These are phyloP conservation scores for Lecanoromycetidae sp. DNA, from an alignment of 2,329 filamentous ascomycete species.

Conservation along the genomic window DNA sequence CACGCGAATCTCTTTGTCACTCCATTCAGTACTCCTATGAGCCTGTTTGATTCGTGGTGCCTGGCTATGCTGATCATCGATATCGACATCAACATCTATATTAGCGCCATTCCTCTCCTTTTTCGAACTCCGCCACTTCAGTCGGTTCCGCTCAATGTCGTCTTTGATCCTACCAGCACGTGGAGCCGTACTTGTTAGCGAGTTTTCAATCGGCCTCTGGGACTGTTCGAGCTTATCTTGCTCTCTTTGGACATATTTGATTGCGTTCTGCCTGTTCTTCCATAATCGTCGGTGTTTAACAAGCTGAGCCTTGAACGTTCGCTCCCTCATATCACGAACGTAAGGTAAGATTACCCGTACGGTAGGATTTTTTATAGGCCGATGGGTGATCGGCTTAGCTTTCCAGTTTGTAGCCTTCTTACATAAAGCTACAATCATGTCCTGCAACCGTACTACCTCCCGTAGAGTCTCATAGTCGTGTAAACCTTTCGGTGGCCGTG, in stretches of 20 bases:
- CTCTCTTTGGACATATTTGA: background rate
- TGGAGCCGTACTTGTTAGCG: background rate
- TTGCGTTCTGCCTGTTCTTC: slow-evolving; percentile 5
- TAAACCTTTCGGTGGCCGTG: background rate
- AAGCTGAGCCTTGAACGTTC: slow-evolving; percentile 7
- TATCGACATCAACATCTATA: no score
- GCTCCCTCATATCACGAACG: slow-evolving; percentile 4
- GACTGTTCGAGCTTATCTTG: background rate
- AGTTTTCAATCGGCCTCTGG: background rate
- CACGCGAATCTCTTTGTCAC: no score
- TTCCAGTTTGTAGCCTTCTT: slow-evolving; percentile 11
- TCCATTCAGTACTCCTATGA: no score
- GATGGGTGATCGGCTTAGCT: background rate
- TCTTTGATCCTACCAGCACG: background rate
- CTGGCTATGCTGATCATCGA: no score
- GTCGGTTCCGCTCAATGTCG: background rate
- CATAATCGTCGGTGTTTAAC: background rate
- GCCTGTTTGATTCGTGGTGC: no score
- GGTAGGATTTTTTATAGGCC: slow-evolving; percentile 7
- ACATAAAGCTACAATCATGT: slow-evolving; percentile 6
- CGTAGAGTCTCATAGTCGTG: slow-evolving; percentile 2
- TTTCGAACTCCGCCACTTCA: background rate
- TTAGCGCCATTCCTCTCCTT: no score
- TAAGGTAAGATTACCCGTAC: slow-evolving; percentile 4
- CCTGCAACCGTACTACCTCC: slow-evolving; percentile 13